Conservation (phyloP, 192 early-diverging fungal species). For the Coemansia sp. region DNA sequence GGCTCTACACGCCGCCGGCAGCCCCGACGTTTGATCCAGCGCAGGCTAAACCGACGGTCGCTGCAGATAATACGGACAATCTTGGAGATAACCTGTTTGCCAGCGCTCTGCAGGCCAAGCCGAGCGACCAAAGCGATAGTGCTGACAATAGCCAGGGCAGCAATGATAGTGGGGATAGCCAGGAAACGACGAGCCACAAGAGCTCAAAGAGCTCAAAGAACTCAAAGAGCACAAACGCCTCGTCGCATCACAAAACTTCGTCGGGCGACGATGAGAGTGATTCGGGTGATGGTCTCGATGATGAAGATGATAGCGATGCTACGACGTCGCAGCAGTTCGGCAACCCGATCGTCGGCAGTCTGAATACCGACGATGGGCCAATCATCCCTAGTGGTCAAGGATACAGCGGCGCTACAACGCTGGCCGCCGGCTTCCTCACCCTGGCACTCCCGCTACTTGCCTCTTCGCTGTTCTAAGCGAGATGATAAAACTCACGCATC, state of each 20-base stretch:
- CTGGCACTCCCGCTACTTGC: neutral
- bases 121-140: neutral
- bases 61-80: neutral
- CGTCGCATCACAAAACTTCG: neutral
- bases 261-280: neutral
- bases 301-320: constrained; percentile 3
- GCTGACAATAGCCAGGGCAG: neutral
- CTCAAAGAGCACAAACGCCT: neutral
- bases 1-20: constrained; percentile 36
- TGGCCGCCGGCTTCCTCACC: neutral
- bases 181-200: neutral
- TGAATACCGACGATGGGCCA: constrained; percentile 20
- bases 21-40: constrained; percentile 6
- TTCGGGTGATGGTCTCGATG: neutral
- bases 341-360: constrained; percentile 36
- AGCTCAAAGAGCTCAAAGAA: neutral
- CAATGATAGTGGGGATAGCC: neutral
- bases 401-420: constrained; percentile 19
- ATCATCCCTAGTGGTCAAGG: constrained; percentile 37
- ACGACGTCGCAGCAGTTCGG: constrained; percentile 28
- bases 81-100: constrained; percentile 8
- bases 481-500: neutral
- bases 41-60: constrained; percentile 9
- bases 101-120: neutral
- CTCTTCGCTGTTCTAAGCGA: neutral